Evolutionary conservation across 768 basidiomycete genomes (phyloP), one percentile per base, ranked within the genome.

Genomic region (Podaxis sp.): DNA sequence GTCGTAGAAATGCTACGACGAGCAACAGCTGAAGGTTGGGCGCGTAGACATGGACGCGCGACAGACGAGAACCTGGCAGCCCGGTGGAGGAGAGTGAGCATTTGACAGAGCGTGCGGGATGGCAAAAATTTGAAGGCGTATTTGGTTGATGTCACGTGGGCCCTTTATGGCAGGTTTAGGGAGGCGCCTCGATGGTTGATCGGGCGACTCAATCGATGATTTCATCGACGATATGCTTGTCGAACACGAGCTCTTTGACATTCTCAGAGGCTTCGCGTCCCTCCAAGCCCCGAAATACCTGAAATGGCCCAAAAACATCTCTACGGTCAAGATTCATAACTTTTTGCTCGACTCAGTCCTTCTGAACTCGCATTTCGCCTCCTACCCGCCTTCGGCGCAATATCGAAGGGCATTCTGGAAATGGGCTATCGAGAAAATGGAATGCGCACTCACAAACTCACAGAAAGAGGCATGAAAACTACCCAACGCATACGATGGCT

Each of bases 361-460:
- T 17, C 67, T 80, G 7, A 79, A 81, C 66, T 64, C 72, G 6
- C 88, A 89, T 67, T 81, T 90, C 43, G 66, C 72, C 55, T 66
- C 68, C 27, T 91, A 87, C 67, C 82, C 90, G 3, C 89, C 90
- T 0, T 87, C 90, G 0, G 64, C 66, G 17, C 77, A 83, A 65
- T 91, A 88, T 65, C 89, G 89, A 64, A 75, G 75, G 53, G 63
- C 70, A 2, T 93, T 91, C 69, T 93, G 90, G 90, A 93, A 92
- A 73, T 88, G 87, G 83, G 78, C 76, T 0, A 81, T 92, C 19
- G 68, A 71, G 22, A 70, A 77, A 40, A 74, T 93, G 40, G 91
- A 91, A 59, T 66, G 19, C 72, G 49, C 17, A n/a, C 24, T 36
- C 43, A 58, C 76, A n/a, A 82, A 88, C 79, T 87, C 80, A 79